These are phyloP conservation scores for Ceratobasidium sp. DNA, from an alignment of 1,284 basidiomycete species.

Conservation along the genomic window DNA sequence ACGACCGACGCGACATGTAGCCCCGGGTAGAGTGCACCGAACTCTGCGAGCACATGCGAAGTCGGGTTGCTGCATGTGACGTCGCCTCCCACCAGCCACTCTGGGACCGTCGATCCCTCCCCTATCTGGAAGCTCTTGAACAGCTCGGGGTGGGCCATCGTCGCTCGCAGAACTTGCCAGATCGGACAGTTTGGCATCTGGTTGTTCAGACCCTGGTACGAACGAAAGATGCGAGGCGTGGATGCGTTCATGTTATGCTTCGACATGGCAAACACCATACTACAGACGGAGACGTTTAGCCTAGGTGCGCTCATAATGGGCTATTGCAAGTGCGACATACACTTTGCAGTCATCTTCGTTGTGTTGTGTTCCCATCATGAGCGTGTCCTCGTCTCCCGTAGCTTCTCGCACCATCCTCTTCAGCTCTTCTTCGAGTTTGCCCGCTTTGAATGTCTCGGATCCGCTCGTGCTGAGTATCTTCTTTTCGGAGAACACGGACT, in stretches of 20 bases:
- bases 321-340: no score
- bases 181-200: background rate
- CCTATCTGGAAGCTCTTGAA: slow-evolving; percentile 14
- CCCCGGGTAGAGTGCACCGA: background rate
- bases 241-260: slow-evolving; percentile 5
- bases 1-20: slow-evolving; percentile 11
- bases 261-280: slow-evolving; percentile 21
- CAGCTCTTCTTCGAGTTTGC: no score
- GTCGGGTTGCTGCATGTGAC: slow-evolving; percentile 21
- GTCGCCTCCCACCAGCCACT: background rate
- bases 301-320: no score
- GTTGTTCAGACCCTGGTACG: background rate
- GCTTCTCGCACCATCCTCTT: no score
- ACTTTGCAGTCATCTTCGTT: no score
- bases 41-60: background rate
- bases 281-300: no score
- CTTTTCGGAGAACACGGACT: no score
- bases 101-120: background rate
- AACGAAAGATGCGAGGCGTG: slow-evolving; percentile 12
- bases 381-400: no score
- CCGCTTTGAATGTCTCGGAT: no score
- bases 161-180: slow-evolving; percentile 10
- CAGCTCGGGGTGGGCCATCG: background rate
- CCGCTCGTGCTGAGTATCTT: no score
- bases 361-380: no score